These are phyloP conservation scores for Paecilomyces formosus DNA, from an alignment of 2,329 filamentous ascomycete species.

Conservation along the genomic window DNA sequence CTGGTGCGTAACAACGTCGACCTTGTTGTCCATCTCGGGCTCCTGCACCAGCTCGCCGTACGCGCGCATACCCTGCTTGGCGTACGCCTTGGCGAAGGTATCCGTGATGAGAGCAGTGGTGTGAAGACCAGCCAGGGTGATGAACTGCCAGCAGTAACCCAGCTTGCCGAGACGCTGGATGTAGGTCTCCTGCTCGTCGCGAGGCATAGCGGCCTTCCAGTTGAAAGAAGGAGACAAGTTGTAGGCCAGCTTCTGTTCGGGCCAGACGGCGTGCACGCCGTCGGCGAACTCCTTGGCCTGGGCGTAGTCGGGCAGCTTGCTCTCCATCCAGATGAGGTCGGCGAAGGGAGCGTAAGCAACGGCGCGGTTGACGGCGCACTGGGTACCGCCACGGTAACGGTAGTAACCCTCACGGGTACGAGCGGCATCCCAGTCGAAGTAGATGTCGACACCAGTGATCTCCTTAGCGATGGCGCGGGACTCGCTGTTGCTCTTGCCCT, in stretches of 20 bases:
- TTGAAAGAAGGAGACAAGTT: slow-evolving; percentile 99
- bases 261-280: slow-evolving; percentile 89
- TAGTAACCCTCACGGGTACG: slow-evolving; percentile 94
- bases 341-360: slow-evolving; percentile 88
- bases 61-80: slow-evolving; percentile 80
- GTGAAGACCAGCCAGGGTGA: slow-evolving; percentile 95
- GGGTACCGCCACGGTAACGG: slow-evolving; percentile 81
- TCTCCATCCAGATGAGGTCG: slow-evolving; percentile 99
- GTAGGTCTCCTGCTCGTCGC: slow-evolving; percentile 91
- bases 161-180: slow-evolving; percentile 79
- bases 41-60: slow-evolving; percentile 97
- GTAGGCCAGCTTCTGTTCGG: slow-evolving; percentile 97
- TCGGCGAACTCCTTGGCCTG: slow-evolving; percentile 91
- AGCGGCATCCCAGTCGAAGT: slow-evolving; percentile 93
- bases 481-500: slow-evolving; percentile 81
- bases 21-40: slow-evolving; percentile 82
- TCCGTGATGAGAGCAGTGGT: slow-evolving; percentile 89
- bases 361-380: slow-evolving; percentile 84
- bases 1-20: slow-evolving; percentile 97
- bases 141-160: slow-evolving; percentile 99
- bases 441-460: slow-evolving; percentile 71
- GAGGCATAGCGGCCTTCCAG: slow-evolving; percentile 96
- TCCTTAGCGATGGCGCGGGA: slow-evolving; percentile 70
- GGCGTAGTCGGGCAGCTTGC: slow-evolving; percentile 82
- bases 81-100: slow-evolving; percentile 77